Base-by-base conservation (phyloP, 352 stramenopile genomes). In the Halophytophthora batemanensis region DNA sequence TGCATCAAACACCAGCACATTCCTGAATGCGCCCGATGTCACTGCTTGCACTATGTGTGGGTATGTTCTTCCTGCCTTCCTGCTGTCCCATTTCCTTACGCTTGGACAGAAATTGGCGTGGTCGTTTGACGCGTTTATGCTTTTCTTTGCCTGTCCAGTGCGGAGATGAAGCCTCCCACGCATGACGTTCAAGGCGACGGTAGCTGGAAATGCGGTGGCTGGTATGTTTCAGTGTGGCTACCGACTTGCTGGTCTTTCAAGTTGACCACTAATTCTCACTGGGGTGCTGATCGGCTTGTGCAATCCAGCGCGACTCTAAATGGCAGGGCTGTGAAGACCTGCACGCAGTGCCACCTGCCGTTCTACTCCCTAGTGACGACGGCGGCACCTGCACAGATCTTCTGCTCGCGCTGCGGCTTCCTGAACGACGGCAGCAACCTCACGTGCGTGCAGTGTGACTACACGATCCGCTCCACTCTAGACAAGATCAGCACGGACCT, bases 401-500 rank as follows among this genome's bases (percentile, higher is more conserved):
- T 89, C 53, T 91, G 82, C 54, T 75, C 77, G 8, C 59, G 71
- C 45, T 93, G 82, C 37, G 75, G 80, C 0, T 89, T 91, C 33
- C 57, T 89, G 13, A 93, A 91, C 40, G 69, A 87, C 45, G 80
- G 77, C 51, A 74, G 52, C 23, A 87, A 87, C 40, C 48, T 69
- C 15, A 70, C 65, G 41, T 93, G 82, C 47, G 74, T 87, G 21
- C 73, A 88, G 57, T 93, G 80, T 39, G 78, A 88, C 57, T 71
- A 81, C 57, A 76, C 75, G 6, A 71, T 93, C 50, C 77, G 79
- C n/a, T 90, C 82, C 1, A 80, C 71, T 31, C 62, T 93, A 34
- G 80, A 86, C 38, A 86, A 88, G 53, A 74, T 93, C 46, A 69
- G 74, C 53, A 74, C 75, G 13, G 74, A 91, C 39, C 51, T 90